Conservation (phyloP, 2,329 filamentous ascomycete species). For the Fusarium subtropicale region DNA sequence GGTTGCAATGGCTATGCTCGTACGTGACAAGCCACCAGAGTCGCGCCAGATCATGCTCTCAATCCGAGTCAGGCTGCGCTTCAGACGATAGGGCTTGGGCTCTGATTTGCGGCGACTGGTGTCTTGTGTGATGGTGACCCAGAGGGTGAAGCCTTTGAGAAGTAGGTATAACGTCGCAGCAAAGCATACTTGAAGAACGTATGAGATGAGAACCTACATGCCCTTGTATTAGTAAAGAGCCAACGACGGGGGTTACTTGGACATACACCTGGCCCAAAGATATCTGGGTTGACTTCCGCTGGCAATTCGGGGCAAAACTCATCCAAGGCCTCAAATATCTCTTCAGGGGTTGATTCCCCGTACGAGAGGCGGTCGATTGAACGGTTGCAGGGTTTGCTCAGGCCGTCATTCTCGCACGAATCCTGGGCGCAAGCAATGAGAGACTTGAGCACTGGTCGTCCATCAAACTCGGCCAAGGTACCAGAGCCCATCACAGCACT, state of each 20-base stretch:
- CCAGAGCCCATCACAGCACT: constrained; percentile 52
- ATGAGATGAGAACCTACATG: constrained; percentile 54
- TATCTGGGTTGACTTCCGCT: constrained; percentile 55
- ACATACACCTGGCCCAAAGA: constrained; percentile 55
- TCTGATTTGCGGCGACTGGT: constrained; percentile 34
- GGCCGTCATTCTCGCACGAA: constrained; percentile 51
- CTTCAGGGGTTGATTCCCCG: constrained; percentile 43
- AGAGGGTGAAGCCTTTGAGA: constrained; percentile 53
- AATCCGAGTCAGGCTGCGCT: constrained; percentile 51
- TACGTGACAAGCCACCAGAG: constrained; percentile 52
- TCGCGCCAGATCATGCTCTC: constrained; percentile 55
- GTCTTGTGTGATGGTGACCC: constrained; percentile 50
- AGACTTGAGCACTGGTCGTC: constrained; percentile 47
- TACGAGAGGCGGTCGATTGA: constrained; percentile 46
- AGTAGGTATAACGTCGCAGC: constrained; percentile 50
- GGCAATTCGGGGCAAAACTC: constrained; percentile 53
- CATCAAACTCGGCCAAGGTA: constrained; percentile 49
- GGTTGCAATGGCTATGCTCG: constrained; percentile 55
- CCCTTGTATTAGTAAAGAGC: constrained; percentile 15
- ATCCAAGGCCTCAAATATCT: constrained; percentile 52
- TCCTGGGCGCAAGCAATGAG: constrained; percentile 53
- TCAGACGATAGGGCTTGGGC: constrained; percentile 41
- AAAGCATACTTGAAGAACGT: constrained; percentile 54
- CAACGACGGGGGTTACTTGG: neutral
- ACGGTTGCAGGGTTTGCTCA: constrained; percentile 49